These are phyloP conservation scores for Syzygium aromaticum DNA, from an alignment of 345 rosid species.

Conservation along the genomic window DNA sequence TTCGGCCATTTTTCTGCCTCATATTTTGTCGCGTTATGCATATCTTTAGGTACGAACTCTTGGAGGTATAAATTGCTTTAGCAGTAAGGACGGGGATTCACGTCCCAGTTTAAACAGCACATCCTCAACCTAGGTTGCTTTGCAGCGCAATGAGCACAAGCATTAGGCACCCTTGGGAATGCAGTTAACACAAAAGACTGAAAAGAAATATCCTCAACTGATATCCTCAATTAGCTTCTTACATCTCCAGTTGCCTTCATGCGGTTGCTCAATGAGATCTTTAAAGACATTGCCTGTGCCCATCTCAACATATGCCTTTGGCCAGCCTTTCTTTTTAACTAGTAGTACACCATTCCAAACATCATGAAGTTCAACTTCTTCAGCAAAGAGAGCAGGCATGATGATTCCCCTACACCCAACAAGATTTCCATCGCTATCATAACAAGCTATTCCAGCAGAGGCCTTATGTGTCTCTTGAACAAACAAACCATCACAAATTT, in stretches of 20 bases:
- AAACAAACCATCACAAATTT: neutral
- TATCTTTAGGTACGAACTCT: neutral
- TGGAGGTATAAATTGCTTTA: neutral
- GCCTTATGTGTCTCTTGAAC: neutral
- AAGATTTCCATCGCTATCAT: neutral
- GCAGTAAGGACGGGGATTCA: neutral
- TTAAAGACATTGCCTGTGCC: neutral
- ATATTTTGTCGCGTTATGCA: neutral
- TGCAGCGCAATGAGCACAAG: neutral
- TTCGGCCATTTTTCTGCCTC: neutral
- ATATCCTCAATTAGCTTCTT: neutral
- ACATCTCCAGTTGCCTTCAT: neutral
- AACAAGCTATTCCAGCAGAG: no score
- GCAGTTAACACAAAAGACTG: neutral
- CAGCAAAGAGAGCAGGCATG: neutral
- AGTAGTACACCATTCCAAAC: neutral
- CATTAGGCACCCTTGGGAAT: neutral
- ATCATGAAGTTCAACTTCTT: neutral
- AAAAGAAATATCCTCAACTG: neutral
- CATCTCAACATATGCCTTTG: neutral
- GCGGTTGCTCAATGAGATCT: neutral
- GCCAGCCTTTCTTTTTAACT: neutral
- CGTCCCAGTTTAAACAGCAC: neutral
- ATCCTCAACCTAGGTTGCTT: neutral
- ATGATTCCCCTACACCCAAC: neutral